Percentiles rank a stretch among this genome's conserved stretches.
These are phyloP conservation scores for Cardamine chenopodiifolia DNA, from an alignment of 345 rosid genomes.

Conservation along the genomic window DNA sequence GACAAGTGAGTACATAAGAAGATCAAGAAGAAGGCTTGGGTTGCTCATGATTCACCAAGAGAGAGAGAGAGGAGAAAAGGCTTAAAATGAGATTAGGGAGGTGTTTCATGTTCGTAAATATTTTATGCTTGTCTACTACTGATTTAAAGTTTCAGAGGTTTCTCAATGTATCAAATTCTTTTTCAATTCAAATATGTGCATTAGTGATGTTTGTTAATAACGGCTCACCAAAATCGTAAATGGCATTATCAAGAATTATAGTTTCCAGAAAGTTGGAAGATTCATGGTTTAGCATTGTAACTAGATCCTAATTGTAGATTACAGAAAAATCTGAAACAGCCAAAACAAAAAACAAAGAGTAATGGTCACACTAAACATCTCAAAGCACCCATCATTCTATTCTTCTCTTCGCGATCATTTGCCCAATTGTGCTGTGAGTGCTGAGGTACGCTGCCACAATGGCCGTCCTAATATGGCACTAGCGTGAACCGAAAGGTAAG, in stretches of 20 bases:
- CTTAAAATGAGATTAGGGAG: conserved; percentile 10
- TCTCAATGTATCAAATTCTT: conserved; percentile 37
- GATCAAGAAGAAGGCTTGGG: conserved; percentile 30
- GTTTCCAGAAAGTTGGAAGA: neutral
- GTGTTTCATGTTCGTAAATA: conserved; percentile 34
- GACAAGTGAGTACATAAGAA: conserved; percentile 35
- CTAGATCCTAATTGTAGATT: conserved; percentile 20
- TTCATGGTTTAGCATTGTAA: conserved; percentile 11
- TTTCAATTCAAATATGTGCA: conserved; percentile 30
- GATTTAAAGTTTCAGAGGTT: conserved; percentile 34
- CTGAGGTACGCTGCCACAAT: conserved; percentile 67
- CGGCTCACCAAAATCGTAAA: neutral
- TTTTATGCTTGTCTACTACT: conserved; percentile 34
- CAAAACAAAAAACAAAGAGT: conserved; percentile 19
- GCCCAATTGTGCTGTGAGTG: conserved; percentile 47
- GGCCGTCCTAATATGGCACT: conserved; percentile 72
- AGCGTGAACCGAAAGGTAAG: conserved; percentile 79
- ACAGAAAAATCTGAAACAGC: conserved; percentile 7
- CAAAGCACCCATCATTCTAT: conserved; percentile 12
- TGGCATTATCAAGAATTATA: neutral
- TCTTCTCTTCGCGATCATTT: conserved; percentile 25
- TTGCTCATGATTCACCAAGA: conserved; percentile 41
- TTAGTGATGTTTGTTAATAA: conserved; percentile 27
- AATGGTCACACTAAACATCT: conserved; percentile 14
- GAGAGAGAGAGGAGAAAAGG: neutral